Base-by-base conservation (phyloP, 2,329 filamentous ascomycete species). In the Ophiocordyceps polyrhachis-furcata region DNA sequence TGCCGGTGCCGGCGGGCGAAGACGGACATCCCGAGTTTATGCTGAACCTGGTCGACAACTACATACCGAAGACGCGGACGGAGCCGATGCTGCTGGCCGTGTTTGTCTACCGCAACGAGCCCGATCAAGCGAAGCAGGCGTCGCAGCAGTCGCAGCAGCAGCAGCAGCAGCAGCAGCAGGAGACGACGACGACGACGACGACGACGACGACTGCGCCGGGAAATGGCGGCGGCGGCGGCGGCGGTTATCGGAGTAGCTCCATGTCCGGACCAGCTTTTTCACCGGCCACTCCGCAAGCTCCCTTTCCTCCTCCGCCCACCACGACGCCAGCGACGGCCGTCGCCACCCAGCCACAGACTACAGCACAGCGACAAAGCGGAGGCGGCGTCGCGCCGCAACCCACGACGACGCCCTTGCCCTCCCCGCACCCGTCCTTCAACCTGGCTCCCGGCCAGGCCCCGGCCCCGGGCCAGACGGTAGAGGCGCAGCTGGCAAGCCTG, bases 41-140 rank as follows among this genome's bases (percentile, higher is more conserved):
- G 60, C 75, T 86, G 48, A 83, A 93, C 55, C 72, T 96, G n/a
- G 80, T 85, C 49, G 82, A 89, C 53, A 88, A 88, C 58, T 75
- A 76, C 28, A 74, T 95, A 29, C 83, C 88, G 41, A 71, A 75
- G 47, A 73, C 74, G 2, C 73, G 83, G 15, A 69, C 77, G 0
- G 81, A 93, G 51, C 78, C 84, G 1, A 76, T 91, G 64, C 67
- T 98, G 32, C 68, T 96, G 9, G 76, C 88, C 20, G 83, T 89
- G 1, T 82, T 96, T 49, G 85, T 95, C 4, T 84, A 93, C 50
- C 76, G 83, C 32, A 79, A 80, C 43, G 73, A 76, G 41, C 62
- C 62, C 0, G 58, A 61, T 44, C 62, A 55, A 47, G 55, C 51
- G 44, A 59, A 53, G 52, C 58, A 52, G 32, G 32, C 32, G 43